A percentile compares a stretch with the other conserved stretches of the same genome.
These are phyloP conservation scores for Myxozyma udenii DNA, from an alignment of 805 yeast species.

Conservation along the genomic window DNA sequence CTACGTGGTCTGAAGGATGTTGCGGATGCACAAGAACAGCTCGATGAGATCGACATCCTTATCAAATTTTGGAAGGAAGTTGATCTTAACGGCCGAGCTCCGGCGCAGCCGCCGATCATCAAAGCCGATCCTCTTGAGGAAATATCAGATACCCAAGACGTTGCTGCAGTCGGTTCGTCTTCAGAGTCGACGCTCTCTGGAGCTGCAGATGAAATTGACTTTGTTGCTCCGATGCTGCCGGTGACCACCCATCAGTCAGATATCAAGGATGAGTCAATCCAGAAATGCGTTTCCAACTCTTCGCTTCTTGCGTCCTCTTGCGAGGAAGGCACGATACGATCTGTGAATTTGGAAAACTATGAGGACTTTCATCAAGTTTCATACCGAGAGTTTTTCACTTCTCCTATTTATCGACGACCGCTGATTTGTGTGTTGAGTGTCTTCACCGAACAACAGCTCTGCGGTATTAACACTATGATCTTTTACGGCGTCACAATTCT, in stretches of 20 bases:
- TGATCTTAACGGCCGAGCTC: not conserved
- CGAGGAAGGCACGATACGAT: constrained; percentile 26
- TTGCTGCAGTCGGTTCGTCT: not conserved
- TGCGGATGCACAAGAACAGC: constrained; percentile 11
- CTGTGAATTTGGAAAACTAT: constrained; percentile 22
- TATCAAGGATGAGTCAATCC: not conserved
- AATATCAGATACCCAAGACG: not conserved
- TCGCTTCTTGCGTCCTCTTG: constrained; percentile 3
- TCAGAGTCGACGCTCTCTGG: constrained; percentile 24
- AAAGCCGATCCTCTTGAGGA: constrained; percentile 2
- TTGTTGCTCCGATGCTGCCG: constrained; percentile 2
- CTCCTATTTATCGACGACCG: constrained; percentile 54
- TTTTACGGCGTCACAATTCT: constrained; percentile 90
- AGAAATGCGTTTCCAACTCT: not conserved
- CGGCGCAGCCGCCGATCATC: not conserved
- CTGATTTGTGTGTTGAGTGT: constrained; percentile 65
- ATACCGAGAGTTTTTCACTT: constrained; percentile 47
- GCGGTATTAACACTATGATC: constrained; percentile 89
- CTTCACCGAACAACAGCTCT: constrained; percentile 81
- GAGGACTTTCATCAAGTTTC: constrained; percentile 21
- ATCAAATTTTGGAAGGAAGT: constrained; percentile 26
- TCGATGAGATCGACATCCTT: constrained; percentile 18
- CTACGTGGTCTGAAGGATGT: constrained; percentile 40
- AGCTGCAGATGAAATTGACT: constrained; percentile 8
- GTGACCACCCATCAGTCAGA: not conserved